Base-by-base conservation (phyloP, 768 basidiomycete genomes). In the Strobilomyces confusus region DNA sequence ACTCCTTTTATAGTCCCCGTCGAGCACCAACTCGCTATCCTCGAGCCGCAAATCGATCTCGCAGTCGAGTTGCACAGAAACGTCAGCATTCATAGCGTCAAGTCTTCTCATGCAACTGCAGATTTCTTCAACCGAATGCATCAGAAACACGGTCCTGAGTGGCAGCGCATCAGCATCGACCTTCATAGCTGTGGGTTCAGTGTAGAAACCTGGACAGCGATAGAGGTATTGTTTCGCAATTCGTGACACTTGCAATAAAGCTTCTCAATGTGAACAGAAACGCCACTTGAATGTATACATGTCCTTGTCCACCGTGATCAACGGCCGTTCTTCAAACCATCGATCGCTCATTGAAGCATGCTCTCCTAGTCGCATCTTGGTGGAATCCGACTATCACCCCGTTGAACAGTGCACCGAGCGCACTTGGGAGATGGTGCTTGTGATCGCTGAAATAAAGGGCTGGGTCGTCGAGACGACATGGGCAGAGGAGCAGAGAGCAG, bases 111-210 rank as follows among this genome's bases (percentile, higher is more conserved):
- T 61, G 83, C 74, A 51, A 92, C 92, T 1, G 58, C 83, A 29
- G 83, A 87, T 17, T 68, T 92, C 32, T 67, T 98, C 22, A 70
- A 72, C 26, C 73, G 73, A 41, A 81, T 92, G 77, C 70, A 77
- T 46, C 68, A 75, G 57, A 80, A 77, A 63, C 76, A 88, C 51
- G 80, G 82, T 6, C 67, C 73, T 9, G 71, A 68, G 22, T 94
- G 87, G 80, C 69, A 73, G 45, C 66, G 64, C 19, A 83, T 97
- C 64, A 95, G 85, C 61, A 70, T 98, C 44, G 93, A 95, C 66
- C 68, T 99, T 60, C 95, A 99, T 68, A 91, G 88, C 43, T 98
- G 92, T 63, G 90, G 92, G 0, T 71, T 94, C 58, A 92, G 87
- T 55, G 75, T 83, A 8, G 81, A 95, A 63, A 83, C 79, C 34